Percentiles rank a stretch among this genome's conserved stretches.
phyloP scores from a whole-genome alignment of 441 rosid species.

The Euphorbia schlechtendalii region DNA sequence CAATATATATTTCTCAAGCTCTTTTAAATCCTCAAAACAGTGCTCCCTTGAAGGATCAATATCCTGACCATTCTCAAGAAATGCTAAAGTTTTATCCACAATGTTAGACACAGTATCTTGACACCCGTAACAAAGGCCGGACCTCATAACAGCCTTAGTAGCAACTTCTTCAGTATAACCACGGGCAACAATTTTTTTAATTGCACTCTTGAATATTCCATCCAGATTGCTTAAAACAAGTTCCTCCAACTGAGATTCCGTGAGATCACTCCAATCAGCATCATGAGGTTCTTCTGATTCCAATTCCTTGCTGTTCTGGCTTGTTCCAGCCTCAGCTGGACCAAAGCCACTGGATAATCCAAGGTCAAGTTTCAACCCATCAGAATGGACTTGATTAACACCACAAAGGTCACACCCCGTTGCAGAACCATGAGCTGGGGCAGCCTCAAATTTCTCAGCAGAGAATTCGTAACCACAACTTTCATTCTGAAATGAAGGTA shows the following conservation, averaged over 20 bases:
- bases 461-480: slow-evolving; percentile 65
- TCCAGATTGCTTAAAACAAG: slow-evolving; percentile 65
- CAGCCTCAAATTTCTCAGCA: slow-evolving; percentile 52
- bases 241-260: slow-evolving; percentile 67
- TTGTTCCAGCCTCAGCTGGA: slow-evolving; percentile 41
- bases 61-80: slow-evolving; percentile 58
- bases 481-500: slow-evolving; percentile 42
- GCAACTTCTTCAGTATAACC: slow-evolving; percentile 76
- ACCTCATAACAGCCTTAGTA: slow-evolving; percentile 67
- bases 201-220: slow-evolving; percentile 67
- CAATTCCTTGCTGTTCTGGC: slow-evolving; percentile 33
- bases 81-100: slow-evolving; percentile 61
- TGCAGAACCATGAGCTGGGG: slow-evolving; percentile 35
- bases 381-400: slow-evolving; percentile 38
- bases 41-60: slow-evolving; percentile 47
- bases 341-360: slow-evolving; percentile 35
- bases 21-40: slow-evolving; percentile 73
- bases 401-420: slow-evolving; percentile 45
- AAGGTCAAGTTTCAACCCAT: slow-evolving; percentile 57
- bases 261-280: slow-evolving; percentile 77
- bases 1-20: slow-evolving; percentile 78
- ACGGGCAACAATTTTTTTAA: slow-evolving; percentile 55
- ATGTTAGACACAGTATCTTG: slow-evolving; percentile 75
- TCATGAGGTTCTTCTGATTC: slow-evolving; percentile 54
- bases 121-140: slow-evolving; percentile 75